These are phyloP conservation scores for Citrullus mucosospermus DNA, from an alignment of 306 rosid species.

Conservation along the genomic window DNA sequence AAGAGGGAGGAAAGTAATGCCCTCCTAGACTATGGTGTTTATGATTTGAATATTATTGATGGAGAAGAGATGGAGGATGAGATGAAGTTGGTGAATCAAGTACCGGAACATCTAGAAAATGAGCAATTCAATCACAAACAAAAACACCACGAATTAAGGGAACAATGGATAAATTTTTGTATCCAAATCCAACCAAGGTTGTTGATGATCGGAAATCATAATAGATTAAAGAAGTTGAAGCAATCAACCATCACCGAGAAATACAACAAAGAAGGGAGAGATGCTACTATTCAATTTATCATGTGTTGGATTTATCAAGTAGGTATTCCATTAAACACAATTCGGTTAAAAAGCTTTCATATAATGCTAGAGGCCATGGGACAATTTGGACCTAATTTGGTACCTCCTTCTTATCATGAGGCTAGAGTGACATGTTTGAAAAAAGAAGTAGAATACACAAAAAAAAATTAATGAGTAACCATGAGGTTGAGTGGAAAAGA, in stretches of 20 bases:
- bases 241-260: not conserved
- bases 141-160: not conserved
- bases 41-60: not conserved
- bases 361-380: not conserved
- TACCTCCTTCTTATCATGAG: not conserved
- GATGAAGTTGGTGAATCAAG: not conserved
- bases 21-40: not conserved
- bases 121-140: not conserved
- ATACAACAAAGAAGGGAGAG: not conserved
- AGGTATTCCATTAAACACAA: not conserved
- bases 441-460: no score
- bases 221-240: not conserved
- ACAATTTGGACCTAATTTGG: no score
- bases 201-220: not conserved
- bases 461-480: no score
- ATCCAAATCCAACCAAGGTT: not conserved
- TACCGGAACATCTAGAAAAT: no score
- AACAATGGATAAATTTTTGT: not conserved
- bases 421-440: not conserved
- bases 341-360: not conserved
- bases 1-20: not conserved
- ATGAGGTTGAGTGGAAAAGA: no score
- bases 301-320: not conserved
- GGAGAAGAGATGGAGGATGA: not conserved
- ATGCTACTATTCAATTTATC: not conserved